Base-by-base conservation (phyloP, 495 filamentous ascomycete genomes). In the Aspergillus wentii region DNA sequence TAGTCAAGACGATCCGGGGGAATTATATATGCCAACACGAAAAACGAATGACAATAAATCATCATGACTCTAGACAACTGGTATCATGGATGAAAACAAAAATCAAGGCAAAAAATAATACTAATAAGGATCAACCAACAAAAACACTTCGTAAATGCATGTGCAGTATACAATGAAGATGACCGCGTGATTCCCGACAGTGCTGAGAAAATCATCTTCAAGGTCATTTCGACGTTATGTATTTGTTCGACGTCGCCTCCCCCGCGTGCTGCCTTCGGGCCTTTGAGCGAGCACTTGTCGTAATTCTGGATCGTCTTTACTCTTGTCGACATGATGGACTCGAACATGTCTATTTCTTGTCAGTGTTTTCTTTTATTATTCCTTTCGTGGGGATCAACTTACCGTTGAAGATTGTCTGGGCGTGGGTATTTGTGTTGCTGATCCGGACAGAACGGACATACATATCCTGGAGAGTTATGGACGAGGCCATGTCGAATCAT, bases 401-500 rank as follows among this genome's bases (percentile, higher is more conserved):
- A 95, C 92, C 94, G 81, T 72, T 97, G 94, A 20, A 98, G 71
- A 76, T 98, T 97, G 60, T 97, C 94, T 17, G 94, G 94, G 48
- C 94, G 75, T 14, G 94, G 92, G 58, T 98, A 98, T 57, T 87
- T 91, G 58, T 97, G 94, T 63, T 97, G 91, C 46, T 88, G 74
- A 59, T 97, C 90, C 2, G 88, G 85, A 58, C 92, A 98, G 57
- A 96, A 97, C 2, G 92, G 92, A 61, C 94, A 98, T 22, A 96
- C 82, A 58, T 98, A 98, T 44, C 94, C 92, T 8, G 92, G 92
- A 6, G 88, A 95, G 40, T 88, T 82, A 52, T 98, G 92, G 2
- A 98, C 92, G 1, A 98, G 73, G 3, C 91, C 90, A 66, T 98
- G 92, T 14, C 92, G 76, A 43, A 97, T 95, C 94, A 98, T 97